Evolutionary conservation across 2,329 filamentous ascomycete species (phyloP).

Genomic region (Ceratocystis ficicola): DNA sequence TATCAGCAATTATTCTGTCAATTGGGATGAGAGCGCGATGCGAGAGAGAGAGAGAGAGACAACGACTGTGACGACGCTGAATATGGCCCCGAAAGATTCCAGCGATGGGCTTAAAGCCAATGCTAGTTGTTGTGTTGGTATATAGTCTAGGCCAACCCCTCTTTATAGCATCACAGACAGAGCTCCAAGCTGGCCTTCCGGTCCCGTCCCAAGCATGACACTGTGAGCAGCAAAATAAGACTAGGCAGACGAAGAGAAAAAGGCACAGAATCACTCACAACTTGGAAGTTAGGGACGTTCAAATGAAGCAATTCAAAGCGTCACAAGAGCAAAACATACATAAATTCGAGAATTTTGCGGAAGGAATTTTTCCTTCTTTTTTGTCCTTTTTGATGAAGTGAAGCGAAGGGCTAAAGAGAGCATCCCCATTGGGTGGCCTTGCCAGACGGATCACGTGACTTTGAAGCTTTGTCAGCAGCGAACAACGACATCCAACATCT

Average conservation of each 20-base stretch:
- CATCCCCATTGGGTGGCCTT: conserved; percentile 2
- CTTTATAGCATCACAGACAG: neutral
- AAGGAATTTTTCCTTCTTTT: too few relatives aligned
- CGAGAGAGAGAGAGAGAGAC: too few relatives aligned
- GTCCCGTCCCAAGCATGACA: neutral
- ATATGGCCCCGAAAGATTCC: too few relatives aligned
- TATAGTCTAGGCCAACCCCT: neutral
- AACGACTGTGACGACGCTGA: too few relatives aligned
- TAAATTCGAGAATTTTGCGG: too few relatives aligned
- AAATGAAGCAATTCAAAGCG: too few relatives aligned
- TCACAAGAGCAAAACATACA: too few relatives aligned
- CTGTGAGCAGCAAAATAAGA: neutral
- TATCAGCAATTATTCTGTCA: too few relatives aligned
- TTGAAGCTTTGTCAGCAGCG: neutral
- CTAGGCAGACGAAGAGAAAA: neutral
- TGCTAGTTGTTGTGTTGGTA: too few relatives aligned
- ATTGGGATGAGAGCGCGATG: too few relatives aligned
- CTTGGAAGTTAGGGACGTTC: neutral
- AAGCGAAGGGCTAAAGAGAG: neutral
- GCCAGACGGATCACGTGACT: neutral
- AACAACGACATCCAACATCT: neutral
- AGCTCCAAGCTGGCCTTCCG: neutral
- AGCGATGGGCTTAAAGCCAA: too few relatives aligned
- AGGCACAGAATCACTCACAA: neutral
- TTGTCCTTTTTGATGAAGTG: too few relatives aligned